Conservation (phyloP, 345 rosid genomes). For the Mercurialis annua region DNA sequence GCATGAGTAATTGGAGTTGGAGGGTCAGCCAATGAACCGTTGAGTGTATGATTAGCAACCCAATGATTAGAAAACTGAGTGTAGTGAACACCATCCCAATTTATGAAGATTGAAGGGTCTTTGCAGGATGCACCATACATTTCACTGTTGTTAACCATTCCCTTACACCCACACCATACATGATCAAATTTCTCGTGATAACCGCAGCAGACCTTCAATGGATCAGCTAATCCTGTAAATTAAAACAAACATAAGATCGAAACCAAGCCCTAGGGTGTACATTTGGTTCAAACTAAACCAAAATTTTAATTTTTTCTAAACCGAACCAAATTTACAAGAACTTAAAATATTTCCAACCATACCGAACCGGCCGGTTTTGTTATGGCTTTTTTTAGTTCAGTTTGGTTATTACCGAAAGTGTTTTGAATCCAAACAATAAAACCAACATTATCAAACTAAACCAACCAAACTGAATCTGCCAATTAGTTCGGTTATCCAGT, state of each 20-base stretch:
- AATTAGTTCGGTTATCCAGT: too few relatives aligned
- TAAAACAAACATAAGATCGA: neutral
- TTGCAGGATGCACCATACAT: conserved; percentile 45
- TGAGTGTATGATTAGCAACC: conserved; percentile 57
- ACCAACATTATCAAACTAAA: too few relatives aligned
- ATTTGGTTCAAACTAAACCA: too few relatives aligned
- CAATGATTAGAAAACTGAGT: conserved; percentile 61
- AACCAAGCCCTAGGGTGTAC: too few relatives aligned
- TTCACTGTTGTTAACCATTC: conserved; percentile 34
- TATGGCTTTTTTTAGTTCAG: too few relatives aligned
- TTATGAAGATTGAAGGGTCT: conserved; percentile 45
- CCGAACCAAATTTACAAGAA: neutral
- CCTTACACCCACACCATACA: conserved; percentile 53
- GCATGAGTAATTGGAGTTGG: conserved; percentile 54
- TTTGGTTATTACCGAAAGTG: neutral
- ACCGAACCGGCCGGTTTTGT: too few relatives aligned
- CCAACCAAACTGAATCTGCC: too few relatives aligned
- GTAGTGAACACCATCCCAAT: conserved; percentile 62
- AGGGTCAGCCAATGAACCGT: conserved; percentile 62
- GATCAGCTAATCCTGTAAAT: conserved; percentile 47
- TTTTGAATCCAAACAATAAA: neutral
- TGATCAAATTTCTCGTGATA: conserved; percentile 51
- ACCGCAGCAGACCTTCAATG: conserved; percentile 58
- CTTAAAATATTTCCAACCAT: neutral
- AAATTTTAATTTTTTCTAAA: too few relatives aligned